phyloP scores from a whole-genome alignment of 179 eudicot species.

The Spergularia azorica region DNA sequence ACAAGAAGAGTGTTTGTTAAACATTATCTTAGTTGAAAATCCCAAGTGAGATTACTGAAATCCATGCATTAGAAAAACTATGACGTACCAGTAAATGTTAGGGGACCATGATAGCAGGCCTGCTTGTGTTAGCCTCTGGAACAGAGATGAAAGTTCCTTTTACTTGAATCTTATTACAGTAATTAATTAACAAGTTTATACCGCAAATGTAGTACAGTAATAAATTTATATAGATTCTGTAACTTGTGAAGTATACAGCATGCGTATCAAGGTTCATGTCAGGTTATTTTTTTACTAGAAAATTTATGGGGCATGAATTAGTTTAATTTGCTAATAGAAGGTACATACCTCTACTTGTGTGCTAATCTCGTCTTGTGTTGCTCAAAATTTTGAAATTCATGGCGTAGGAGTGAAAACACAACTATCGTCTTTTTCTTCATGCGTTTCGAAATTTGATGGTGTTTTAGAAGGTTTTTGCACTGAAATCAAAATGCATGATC shows the following conservation, averaged over 20 bases:
- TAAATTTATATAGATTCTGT: no score
- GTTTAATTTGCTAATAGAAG: neutral
- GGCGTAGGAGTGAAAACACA: neutral
- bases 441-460: neutral
- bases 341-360: constrained; percentile 10
- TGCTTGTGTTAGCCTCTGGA: neutral
- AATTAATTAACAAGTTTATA: no score
- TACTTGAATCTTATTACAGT: neutral
- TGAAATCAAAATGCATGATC: no score
- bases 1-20: neutral
- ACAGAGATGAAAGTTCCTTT: constrained; percentile 16
- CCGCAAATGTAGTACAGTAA: no score
- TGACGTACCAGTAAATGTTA: neutral
- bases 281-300: neutral
- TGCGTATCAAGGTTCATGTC: neutral
- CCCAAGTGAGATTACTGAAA: constrained; percentile 6
- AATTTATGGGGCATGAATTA: neutral
- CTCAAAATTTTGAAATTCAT: constrained; percentile 18
- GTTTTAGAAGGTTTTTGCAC: neutral
- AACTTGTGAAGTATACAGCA: neutral
- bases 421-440: neutral
- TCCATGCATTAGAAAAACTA: neutral
- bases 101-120: constrained; percentile 14
- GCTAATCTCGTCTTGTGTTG: constrained; percentile 6
- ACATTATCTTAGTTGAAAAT: neutral